A percentile compares a stretch with the other conserved stretches of the same genome.
Conservation (phyloP, 1,139 yeast species). For the Pichia sorboxylosa region DNA sequence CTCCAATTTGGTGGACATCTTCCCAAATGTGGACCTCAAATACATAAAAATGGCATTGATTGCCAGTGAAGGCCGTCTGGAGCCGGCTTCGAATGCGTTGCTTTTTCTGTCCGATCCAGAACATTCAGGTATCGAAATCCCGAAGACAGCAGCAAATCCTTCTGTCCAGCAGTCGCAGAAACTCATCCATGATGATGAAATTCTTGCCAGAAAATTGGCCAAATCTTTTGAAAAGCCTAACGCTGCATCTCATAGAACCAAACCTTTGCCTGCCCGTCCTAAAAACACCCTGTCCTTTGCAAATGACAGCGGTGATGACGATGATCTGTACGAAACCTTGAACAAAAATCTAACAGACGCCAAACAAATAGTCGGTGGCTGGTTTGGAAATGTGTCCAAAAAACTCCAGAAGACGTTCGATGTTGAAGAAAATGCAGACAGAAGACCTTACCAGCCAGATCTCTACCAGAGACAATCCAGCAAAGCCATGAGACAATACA, state of each 20-base stretch:
- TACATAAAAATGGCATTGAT: constrained; percentile 68
- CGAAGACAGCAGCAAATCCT: constrained; percentile 23
- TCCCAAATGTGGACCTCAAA: constrained; percentile 63
- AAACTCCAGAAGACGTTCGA: constrained; percentile 30
- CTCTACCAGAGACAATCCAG: not conserved
- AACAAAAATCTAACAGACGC: constrained; percentile 80
- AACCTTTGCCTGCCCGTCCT: constrained; percentile 2
- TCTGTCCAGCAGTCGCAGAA: not conserved
- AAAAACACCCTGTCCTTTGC: constrained; percentile 13
- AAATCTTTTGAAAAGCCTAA: constrained; percentile 41
- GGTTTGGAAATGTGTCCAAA: constrained; percentile 69
- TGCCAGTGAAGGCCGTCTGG: constrained; percentile 72
- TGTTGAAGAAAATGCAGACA: not conserved
- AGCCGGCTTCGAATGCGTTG: constrained; percentile 81
- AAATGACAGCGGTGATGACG: constrained; percentile 30
- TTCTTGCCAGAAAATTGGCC: constrained; percentile 71
- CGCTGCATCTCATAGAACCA: constrained; percentile 10
- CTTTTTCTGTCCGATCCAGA: constrained; percentile 68
- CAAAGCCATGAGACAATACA: not conserved
- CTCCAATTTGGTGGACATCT: constrained; percentile 61
- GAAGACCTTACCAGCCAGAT: constrained; percentile 6
- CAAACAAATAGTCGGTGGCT: constrained; percentile 59
- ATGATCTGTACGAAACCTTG: constrained; percentile 52
- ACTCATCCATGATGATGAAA: constrained; percentile 59
- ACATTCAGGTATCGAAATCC: constrained; percentile 49